Base-by-base conservation (phyloP, 805 yeast genomes). In the Ogataea methanolica region DNA sequence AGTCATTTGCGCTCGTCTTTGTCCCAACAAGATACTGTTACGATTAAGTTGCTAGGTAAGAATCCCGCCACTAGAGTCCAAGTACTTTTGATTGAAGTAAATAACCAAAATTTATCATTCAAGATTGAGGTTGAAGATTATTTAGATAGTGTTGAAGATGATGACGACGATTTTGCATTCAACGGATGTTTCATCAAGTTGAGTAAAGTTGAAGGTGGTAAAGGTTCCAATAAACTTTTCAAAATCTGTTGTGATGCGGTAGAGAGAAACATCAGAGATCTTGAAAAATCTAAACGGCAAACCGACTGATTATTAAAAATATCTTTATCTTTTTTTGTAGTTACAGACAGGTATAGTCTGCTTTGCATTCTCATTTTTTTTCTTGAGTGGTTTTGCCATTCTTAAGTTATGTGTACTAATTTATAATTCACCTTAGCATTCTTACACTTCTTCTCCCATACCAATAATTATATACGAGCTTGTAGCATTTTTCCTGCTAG, bases 131-230 rank as follows among this genome's bases (percentile, higher is more conserved):
- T 55, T 6, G 58, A 58, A 33, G 61, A 58, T 35, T 61, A 57
- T 29, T 57, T 61, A 16, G 68, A 67, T 11, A 47, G 53, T 12
- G 68, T 68, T 4, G 44, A 51, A 9, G 58, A 61, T 16, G 48
- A 53, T 12, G 68, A 67, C 3, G 45, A 50, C 14, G 66, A 63
- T 38, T 63, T 49, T 48, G 69, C 68, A 15, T 65, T 65, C 43
- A 58, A 64, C 5, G 69, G 69, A 3, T 63, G 68, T 45, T 59
- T 59, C 31, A 46, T 63, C 6, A 60, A 57, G 17, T 39, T 65
- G 19, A 35, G 44, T 7, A 61, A 56, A 41, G 29, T 53, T 9
- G 50, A 51, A 4, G 41, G 41, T n/a, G 26, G 33, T 26, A 26
- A 6, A 26, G 67, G 67, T 1, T 45, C 50, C 11, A 44, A 46